phyloP scores from a whole-genome alignment of 2,329 filamentous ascomycete species.

The Fusarium heterosporum region DNA sequence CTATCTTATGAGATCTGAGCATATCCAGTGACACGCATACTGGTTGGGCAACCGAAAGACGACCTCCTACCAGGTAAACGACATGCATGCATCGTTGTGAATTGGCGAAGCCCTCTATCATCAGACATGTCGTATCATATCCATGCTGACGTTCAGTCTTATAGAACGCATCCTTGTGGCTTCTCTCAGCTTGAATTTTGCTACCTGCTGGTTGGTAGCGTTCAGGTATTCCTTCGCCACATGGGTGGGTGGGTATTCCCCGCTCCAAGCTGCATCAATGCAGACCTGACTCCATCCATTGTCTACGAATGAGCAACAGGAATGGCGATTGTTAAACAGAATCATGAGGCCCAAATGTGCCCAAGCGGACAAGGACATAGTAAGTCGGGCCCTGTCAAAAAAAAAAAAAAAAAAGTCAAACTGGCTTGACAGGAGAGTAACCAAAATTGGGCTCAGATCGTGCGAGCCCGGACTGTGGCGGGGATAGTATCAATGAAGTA shows the following conservation, averaged over 20 bases:
- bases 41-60: constrained; percentile 1
- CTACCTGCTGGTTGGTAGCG: background rate
- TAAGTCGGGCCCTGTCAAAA: constrained; percentile 15
- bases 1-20: constrained; percentile 13
- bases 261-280: constrained; percentile 26
- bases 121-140: background rate
- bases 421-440: constrained; percentile 5
- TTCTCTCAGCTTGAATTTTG: background rate
- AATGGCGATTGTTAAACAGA: constrained; percentile 14
- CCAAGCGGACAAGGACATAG: constrained; percentile 12
- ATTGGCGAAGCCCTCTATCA: background rate
- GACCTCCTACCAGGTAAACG: background rate
- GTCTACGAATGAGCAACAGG: constrained; percentile 6
- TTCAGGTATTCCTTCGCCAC: constrained; percentile 1
- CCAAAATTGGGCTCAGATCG: constrained; percentile 25
- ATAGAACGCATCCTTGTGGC: background rate
- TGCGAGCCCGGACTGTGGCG: constrained; percentile 28
- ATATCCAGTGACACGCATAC: constrained; percentile 25
- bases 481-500: constrained; percentile 24
- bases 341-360: constrained; percentile 13
- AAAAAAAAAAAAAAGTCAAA: background rate
- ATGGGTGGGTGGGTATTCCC: constrained; percentile 14
- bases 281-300: constrained; percentile 6
- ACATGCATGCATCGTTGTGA: background rate
- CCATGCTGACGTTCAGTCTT: background rate